These are phyloP conservation scores for Populus alba DNA, from an alignment of 345 rosid genomes.

Conservation along the genomic window DNA sequence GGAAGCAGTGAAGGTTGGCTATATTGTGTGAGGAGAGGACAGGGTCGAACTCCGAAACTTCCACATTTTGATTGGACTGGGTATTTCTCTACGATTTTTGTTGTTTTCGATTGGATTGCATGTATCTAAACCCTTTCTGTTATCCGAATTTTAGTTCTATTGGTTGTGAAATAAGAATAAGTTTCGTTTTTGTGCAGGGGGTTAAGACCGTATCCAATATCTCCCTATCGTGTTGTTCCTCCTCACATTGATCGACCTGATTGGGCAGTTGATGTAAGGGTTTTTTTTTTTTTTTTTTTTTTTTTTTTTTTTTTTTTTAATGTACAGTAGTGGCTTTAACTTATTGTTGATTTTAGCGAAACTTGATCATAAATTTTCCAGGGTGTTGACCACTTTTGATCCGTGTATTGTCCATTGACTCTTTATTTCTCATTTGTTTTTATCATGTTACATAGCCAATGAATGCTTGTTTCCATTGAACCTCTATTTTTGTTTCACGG, in stretches of 20 bases:
- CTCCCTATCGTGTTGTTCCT: constrained; percentile 59
- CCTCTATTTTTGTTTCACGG: background rate
- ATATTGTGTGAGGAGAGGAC: constrained; percentile 75
- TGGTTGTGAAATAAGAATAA: constrained; percentile 4
- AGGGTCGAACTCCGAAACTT: constrained; percentile 53
- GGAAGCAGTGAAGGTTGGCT: constrained; percentile 60
- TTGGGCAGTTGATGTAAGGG: constrained; percentile 89
- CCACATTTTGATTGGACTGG: constrained; percentile 96
- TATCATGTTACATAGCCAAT: background rate
- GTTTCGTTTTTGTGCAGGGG: constrained; percentile 41
- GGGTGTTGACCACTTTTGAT: no score
- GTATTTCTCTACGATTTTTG: constrained; percentile 36
- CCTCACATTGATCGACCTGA: constrained; percentile 69
- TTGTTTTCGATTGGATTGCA: background rate
- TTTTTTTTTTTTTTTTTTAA: background rate
- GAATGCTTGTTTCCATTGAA: background rate
- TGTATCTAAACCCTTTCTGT: no score
- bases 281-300: background rate
- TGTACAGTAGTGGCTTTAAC: background rate
- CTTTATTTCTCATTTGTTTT: background rate
- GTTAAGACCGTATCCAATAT: constrained; percentile 79
- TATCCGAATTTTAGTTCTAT: background rate
- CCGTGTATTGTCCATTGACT: background rate
- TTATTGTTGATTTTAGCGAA: background rate
- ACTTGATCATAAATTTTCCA: no score